These are phyloP conservation scores for Diplocarpon rosae DNA, from an alignment of 2,329 filamentous ascomycete genomes.

Conservation along the genomic window DNA sequence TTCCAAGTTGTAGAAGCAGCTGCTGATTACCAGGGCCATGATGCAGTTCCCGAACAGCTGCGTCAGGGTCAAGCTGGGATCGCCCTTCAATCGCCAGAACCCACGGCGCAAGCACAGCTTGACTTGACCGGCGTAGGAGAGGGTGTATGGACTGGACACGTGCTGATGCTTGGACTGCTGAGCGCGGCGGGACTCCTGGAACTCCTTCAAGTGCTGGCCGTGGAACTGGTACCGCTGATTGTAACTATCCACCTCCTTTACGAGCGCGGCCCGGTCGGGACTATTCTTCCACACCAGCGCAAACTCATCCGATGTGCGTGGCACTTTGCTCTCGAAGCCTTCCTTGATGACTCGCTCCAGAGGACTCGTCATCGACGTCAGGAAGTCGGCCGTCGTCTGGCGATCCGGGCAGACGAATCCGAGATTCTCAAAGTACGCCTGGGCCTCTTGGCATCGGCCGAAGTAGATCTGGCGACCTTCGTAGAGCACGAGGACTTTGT, in stretches of 20 bases:
- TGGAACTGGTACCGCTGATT: conserved; percentile 29
- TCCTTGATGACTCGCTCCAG: conserved; percentile 35
- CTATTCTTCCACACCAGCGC: conserved; percentile 41
- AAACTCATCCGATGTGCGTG: conserved; percentile 61
- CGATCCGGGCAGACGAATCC: conserved; percentile 63
- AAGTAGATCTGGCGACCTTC: conserved; percentile 63
- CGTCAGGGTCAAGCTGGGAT: conserved; percentile 57
- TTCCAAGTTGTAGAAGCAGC: conserved; percentile 51
- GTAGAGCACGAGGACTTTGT: conserved; percentile 58
- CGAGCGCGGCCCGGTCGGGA: conserved; percentile 31
- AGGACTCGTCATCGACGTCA: conserved; percentile 61
- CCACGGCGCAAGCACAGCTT: conserved; percentile 74
- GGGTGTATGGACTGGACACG: conserved; percentile 52
- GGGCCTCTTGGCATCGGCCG: conserved; percentile 51
- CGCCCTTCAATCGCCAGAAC: conserved; percentile 64
- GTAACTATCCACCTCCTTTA: conserved; percentile 29
- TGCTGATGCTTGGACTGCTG: conserved; percentile 18
- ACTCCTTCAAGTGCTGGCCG: conserved; percentile 34
- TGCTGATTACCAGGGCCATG: conserved; percentile 50
- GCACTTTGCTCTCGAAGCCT: conserved; percentile 51
- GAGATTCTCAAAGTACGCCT: conserved; percentile 57
- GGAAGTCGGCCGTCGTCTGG: conserved; percentile 48
- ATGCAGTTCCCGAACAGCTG: conserved; percentile 23
- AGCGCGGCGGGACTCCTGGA: conserved; percentile 31
- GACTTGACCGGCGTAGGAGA: conserved; percentile 67